Base-by-base conservation (phyloP, 1,284 basidiomycete genomes). In the Taiwanofungus camphoratus region DNA sequence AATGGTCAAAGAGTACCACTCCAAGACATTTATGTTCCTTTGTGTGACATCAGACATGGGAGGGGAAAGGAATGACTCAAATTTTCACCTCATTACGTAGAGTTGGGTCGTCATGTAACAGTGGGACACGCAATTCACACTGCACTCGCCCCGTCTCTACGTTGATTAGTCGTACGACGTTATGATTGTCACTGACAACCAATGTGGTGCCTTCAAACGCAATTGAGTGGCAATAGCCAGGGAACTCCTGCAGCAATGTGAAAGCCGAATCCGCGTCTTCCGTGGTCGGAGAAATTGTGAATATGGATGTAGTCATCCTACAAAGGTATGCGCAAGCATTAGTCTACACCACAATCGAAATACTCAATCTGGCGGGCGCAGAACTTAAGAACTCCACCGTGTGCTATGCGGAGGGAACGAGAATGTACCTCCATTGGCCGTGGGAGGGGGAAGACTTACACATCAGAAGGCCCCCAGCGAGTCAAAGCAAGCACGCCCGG, bases 1-100 rank as follows among this genome's bases (percentile, higher is more conserved):
- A 55, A 29, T 48, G 32, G 26, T 48, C 44, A 62, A 60, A 23
- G 54, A 60, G 45, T 61, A 75, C 32, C 70, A 54, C 53, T 72
- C 73, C 52, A 15, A 55, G 35, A 30, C 53, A 56, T 23, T 52
- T 49, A 19, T 53, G 51, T 40, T 58, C 60, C 60, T 62, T 24
- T 22, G 31, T 26, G 11, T 13, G 5, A 36, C 7, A 23, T 12
- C 12, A 7, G 13, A n/a, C 26, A n/a, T 39, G 36, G 15, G 31
- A 15, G 13, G 9, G 18, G 3, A 19, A 9, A 1, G 2, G 7
- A 2, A 16, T 5, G 3, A 5, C 13, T 9, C n/a, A 3, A 7
- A 2, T 12, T 36, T 52, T 21, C 32, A 55, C 53, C 40, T 54
- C 55, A 16, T 43, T 30, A 13, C 24, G 31, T n/a, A 56, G 16